Evolutionary conservation across 257 asterid species (phyloP).

Genomic region (Solanum chiquidenum): DNA sequence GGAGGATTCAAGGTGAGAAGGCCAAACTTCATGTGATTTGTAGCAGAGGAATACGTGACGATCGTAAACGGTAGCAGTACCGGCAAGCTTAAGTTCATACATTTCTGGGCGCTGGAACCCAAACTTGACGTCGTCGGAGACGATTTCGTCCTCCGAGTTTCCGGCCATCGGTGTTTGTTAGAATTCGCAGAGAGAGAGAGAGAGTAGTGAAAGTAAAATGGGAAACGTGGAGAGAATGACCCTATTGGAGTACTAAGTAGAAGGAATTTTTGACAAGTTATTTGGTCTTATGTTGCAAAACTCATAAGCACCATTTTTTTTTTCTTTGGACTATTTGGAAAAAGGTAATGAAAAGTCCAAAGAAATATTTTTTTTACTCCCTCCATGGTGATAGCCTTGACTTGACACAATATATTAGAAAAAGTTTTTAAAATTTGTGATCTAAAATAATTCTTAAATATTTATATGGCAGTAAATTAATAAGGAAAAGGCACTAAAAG

Average conservation of each 20-base stretch:
- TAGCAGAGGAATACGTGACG: constrained; percentile 93
- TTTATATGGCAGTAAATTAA: too few relatives aligned
- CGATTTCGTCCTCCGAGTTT: constrained; percentile 38
- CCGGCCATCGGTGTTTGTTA: constrained; percentile 14
- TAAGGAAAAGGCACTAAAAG: too few relatives aligned
- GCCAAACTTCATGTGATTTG: constrained; percentile 80
- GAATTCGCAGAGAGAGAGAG: not conserved
- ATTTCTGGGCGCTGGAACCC: constrained; percentile 84
- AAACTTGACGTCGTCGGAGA: constrained; percentile 29
- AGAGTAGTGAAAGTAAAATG: not conserved
- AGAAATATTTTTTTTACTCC: not conserved
- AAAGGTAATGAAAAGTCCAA: not conserved
- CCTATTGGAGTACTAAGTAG: not conserved
- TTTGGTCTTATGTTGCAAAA: not conserved
- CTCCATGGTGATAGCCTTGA: not conserved
- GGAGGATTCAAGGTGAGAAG: constrained; percentile 62
- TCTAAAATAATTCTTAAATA: too few relatives aligned
- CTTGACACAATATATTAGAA: not conserved
- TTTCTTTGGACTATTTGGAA: not conserved
- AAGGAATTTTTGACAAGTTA: not conserved
- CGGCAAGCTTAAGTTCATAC: constrained; percentile 49
- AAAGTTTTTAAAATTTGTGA: too few relatives aligned
- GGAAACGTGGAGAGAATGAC: not conserved
- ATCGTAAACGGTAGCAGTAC: constrained; percentile 55
- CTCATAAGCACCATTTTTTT: not conserved